phyloP scores from a whole-genome alignment of 2,329 filamentous ascomycete species.

The Colletotrichum limetticola region DNA sequence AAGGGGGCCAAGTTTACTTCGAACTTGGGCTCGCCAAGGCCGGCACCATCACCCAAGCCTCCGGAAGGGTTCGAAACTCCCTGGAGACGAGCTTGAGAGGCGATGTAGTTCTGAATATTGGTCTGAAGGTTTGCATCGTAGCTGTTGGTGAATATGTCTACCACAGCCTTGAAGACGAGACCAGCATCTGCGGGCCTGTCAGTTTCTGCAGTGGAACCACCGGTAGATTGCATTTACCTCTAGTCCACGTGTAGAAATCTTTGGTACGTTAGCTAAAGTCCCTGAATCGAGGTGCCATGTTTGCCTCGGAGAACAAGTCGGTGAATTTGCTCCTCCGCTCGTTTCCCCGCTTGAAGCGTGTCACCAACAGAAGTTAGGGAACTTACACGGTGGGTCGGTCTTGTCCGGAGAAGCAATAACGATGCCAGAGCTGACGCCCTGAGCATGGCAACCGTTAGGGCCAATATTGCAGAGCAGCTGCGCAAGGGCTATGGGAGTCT shows the following conservation, averaged over 20 bases:
- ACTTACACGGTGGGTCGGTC: conserved; percentile 65
- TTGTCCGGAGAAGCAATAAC: conserved; percentile 69
- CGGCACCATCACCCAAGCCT: conserved; percentile 58
- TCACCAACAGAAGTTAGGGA: too few relatives aligned
- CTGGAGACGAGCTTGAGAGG: conserved; percentile 74
- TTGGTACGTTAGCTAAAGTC: conserved; percentile 27
- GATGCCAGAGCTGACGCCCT: conserved; percentile 59
- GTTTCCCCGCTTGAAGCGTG: background rate
- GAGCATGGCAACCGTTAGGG: conserved; percentile 59
- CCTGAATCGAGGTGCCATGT: background rate
- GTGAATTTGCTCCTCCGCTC: background rate
- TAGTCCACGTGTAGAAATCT: conserved; percentile 85
- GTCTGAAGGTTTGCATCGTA: conserved; percentile 69
- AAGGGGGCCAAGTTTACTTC: conserved; percentile 72
- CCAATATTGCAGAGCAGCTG: conserved; percentile 71
- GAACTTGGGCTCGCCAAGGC: conserved; percentile 80
- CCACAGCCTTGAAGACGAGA: conserved; percentile 74
- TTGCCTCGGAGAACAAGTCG: too few relatives aligned
- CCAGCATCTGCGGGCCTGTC: conserved; percentile 64
- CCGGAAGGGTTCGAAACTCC: conserved; percentile 77
- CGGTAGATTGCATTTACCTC: conserved; percentile 42
- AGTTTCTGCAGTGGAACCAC: background rate
- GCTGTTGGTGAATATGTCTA: conserved; percentile 71
- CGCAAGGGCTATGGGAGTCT: conserved; percentile 62
- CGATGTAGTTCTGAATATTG: conserved; percentile 75